Conservation (phyloP, 2,329 filamentous ascomycete genomes). For the Fusarium illudens region DNA sequence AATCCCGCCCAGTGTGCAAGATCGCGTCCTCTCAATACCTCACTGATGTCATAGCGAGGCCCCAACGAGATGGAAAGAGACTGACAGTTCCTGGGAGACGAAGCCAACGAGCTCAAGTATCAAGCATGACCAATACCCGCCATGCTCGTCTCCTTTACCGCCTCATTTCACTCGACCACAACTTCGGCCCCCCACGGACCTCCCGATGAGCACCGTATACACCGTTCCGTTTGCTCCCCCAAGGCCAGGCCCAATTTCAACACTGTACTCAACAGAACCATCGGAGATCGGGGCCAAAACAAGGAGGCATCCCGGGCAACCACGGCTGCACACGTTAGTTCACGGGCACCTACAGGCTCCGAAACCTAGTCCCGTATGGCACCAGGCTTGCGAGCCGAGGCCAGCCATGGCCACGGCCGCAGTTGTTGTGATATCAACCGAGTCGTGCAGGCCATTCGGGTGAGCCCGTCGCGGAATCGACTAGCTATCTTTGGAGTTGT, state of each 20-base stretch:
- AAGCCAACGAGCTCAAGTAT: not conserved
- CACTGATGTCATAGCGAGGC: not conserved
- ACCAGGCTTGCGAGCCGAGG: not conserved
- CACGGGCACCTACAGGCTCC: conserved; percentile 23
- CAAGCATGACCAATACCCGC: not conserved
- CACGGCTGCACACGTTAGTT: conserved; percentile 6
- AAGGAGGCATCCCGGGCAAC: conserved; percentile 2
- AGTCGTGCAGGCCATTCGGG: not conserved
- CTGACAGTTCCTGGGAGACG: not conserved
- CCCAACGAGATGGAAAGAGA: not conserved
- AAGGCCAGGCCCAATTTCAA: not conserved
- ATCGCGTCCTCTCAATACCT: not conserved
- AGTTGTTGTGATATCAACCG: not conserved
- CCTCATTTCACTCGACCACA: not conserved
- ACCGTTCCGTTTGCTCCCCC: not conserved
- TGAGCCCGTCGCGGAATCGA: not conserved
- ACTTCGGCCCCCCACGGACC: not conserved
- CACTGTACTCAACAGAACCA: not conserved
- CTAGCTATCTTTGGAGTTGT: conserved; percentile 3
- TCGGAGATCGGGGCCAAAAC: conserved; percentile 6
- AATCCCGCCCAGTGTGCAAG: not conserved
- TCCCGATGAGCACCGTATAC: not conserved
- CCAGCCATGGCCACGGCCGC: not conserved
- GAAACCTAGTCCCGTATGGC: conserved; percentile 6
- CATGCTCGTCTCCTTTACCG: not conserved